phyloP scores from a whole-genome alignment of 2,329 filamentous ascomycete species.

The Penicillium oxalicum region DNA sequence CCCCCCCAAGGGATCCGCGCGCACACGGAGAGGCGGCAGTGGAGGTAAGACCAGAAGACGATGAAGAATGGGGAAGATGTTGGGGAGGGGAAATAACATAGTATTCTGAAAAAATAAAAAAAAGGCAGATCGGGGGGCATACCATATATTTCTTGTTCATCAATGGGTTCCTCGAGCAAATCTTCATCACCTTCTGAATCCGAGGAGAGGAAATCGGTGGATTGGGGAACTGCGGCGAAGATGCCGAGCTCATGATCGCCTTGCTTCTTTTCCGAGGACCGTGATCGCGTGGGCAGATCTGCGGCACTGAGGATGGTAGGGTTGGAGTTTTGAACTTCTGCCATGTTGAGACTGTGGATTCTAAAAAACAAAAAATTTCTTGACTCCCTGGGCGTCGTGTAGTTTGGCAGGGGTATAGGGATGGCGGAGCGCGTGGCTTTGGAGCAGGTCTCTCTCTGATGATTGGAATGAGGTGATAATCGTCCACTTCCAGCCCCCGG shows the following conservation, averaged over 20 bases:
- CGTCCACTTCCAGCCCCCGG: too few species aligned
- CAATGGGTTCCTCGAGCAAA: conserved; percentile 71
- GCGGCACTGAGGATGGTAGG: conserved; percentile 84
- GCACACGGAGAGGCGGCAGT: too few species aligned
- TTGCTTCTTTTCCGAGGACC: conserved; percentile 36
- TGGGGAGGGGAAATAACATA: too few species aligned
- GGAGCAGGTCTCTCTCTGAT: background rate
- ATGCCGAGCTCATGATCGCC: conserved; percentile 33
- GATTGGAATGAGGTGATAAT: background rate
- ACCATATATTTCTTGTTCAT: conserved; percentile 97
- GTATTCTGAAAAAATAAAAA: too few species aligned
- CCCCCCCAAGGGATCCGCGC: too few species aligned
- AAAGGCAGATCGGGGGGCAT: conserved; percentile 10
- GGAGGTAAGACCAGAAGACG: too few species aligned
- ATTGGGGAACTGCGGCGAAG: conserved; percentile 50
- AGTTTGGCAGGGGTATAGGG: background rate
- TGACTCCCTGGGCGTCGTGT: background rate
- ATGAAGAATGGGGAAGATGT: background rate
- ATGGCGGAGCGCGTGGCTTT: background rate
- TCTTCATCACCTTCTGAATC: conserved; percentile 48
- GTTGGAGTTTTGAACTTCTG: conserved; percentile 57
- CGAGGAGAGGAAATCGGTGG: conserved; percentile 46
- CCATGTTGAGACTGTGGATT: conserved; percentile 18
- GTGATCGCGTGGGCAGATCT: conserved; percentile 75
- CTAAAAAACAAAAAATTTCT: too few species aligned